Base-by-base conservation (phyloP, 257 asterid species). In the Gardenia jasminoides region DNA sequence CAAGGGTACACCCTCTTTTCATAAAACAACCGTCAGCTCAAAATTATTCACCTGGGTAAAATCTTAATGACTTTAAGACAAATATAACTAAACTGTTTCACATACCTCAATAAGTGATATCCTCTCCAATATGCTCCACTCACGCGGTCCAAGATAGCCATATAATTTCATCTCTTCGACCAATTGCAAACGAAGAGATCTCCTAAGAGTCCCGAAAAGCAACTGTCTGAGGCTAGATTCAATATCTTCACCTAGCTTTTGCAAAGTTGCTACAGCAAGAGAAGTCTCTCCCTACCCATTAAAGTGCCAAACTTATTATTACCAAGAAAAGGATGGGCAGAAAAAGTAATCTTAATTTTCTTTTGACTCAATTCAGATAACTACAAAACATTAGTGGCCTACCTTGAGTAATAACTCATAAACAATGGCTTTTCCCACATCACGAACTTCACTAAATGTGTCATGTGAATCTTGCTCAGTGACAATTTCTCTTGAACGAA, bases 181-280 rank as follows among this genome's bases (percentile, higher is more conserved):
- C 82, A 95, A 85, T 86, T 79, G 93, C 84, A 80, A 82, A 72
- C 99, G 93, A 74, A 93, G 87, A 76, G 98, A 89, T 89, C 96
- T 92, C 88, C 98, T 84, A 72, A 95, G 94, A 56, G 99, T 90
- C 80, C 99, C 97, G 77, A 93, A 95, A 80, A 90, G 91, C 76
- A 95, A 82, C 78, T 92, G 91, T 76, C 88, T 93, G 83, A 95
- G 94, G 84, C 92, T 80, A 41, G 85, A 83, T 80, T 91, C 98
- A 74, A 91, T 88, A 85, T 93, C 98, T 89, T 95, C 99, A 76
- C 99, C 99, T 84, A 93, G 98, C 92, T 90, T 95, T 89, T 91
- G 97, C 88, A 95, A 86, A 67, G 99, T 92, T 61, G 93, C 85
- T 47, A 93, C 88, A 80, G 96, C 99, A 87, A 93, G 97, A 86